Evolutionary conservation across 768 basidiomycete species (phyloP), one percentile per base, ranked within the genome.

Genomic region (Tremella fuciformis): DNA sequence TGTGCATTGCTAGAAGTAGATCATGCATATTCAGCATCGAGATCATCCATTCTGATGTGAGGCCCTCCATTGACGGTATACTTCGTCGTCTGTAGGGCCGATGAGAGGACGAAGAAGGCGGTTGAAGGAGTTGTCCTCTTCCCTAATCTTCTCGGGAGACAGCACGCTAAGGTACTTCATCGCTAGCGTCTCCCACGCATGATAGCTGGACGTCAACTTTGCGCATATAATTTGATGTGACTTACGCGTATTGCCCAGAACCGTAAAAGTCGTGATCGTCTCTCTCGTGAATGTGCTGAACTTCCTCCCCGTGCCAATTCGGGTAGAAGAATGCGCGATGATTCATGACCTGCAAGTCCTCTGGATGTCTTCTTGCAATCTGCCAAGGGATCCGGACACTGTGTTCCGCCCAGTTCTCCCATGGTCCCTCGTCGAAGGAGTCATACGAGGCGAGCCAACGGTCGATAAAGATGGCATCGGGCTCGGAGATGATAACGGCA

Each of bases 271-370:
- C 72, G 40, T 70, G 63, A 39, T 70, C 69, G 29, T 68, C 60
- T 49, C 42, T 47, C 55, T 75, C 72, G 55, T 75, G 74, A 0
- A 68, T 65, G 21, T 71, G 66, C 42, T 71, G 47, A n/a, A 72
- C 66, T 58, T 74, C 71, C 16, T 71, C 62, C 1, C 77, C 77
- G 38, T 71, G 66, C 77, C 77, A 78, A 56, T 75, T 67, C 15
- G 77, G 77, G 74, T 74, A 77, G 60, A 78, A 78, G 64, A 78
- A 77, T 8, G 77, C 77, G 8, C 70, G 48, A n/a, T 71, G 63
- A 15, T 53, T 59, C 21, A 78, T 54, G 11, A 78, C 77, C 39
- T 75, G 75, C 7, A 77, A 57, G 29, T 77, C 76, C 6, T 65
- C 53, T 1, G 76, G 75, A 58, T 76, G 59, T 7, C 58, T 19